Evolutionary conservation across 352 stramenopile species (phyloP).

Genomic region (Phytophthora macrochlamydospora): DNA sequence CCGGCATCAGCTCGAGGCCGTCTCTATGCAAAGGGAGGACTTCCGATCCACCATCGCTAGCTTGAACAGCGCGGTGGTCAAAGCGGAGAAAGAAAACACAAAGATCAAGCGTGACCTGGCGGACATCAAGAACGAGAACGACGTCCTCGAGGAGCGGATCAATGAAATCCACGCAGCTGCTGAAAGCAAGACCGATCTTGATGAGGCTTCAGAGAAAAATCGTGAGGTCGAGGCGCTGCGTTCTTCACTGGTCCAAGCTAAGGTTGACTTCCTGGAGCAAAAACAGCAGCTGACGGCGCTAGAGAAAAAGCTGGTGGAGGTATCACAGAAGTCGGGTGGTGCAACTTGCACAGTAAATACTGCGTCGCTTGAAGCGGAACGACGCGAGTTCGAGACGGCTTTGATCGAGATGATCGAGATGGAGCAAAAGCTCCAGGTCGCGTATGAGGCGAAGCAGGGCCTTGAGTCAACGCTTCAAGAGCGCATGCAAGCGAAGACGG

Average conservation of each 20-base stretch:
- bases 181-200: conserved; percentile 42
- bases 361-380: conserved; percentile 49
- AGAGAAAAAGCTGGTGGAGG: conserved; percentile 61
- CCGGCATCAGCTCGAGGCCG: conserved; percentile 24
- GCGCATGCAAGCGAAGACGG: conserved; percentile 46
- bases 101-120: conserved; percentile 43
- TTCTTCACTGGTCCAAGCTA: conserved; percentile 63
- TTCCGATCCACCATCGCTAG: conserved; percentile 33
- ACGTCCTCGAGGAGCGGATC: conserved; percentile 65
- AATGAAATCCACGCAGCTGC: conserved; percentile 42
- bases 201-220: conserved; percentile 50
- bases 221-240: conserved; percentile 60
- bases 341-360: conserved; percentile 26
- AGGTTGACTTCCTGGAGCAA: conserved; percentile 58
- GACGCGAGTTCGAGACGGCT: conserved; percentile 61
- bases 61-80: conserved; percentile 21
- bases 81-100: conserved; percentile 28
- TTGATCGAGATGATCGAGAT: conserved; percentile 74
- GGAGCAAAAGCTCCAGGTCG: conserved; percentile 66
- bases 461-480: conserved; percentile 60
- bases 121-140: conserved; percentile 61
- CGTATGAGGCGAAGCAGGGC: conserved; percentile 61
- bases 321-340: conserved; percentile 40
- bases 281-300: conserved; percentile 59
- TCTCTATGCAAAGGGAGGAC: conserved; percentile 47